Conservation (phyloP, 1,284 basidiomycete genomes). For the Rhodotorula sp. region DNA sequence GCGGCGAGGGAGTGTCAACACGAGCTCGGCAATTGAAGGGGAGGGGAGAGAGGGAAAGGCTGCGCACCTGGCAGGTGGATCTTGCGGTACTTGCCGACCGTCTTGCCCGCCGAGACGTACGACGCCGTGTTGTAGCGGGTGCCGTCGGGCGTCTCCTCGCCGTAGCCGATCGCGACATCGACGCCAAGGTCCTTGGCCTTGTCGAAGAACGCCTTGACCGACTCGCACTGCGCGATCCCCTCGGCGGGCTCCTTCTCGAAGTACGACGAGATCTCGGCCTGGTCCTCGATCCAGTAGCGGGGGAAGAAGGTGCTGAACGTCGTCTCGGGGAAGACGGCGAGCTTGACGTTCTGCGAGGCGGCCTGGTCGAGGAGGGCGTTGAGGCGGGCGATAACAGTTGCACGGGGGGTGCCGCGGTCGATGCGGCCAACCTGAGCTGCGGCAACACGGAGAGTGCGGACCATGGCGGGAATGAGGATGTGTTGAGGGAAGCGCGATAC, state of each 20-base stretch:
- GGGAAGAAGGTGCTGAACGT: slow-evolving; percentile 50
- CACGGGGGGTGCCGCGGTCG: slow-evolving; percentile 42
- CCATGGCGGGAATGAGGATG: slow-evolving; percentile 25
- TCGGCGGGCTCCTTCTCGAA: slow-evolving; percentile 41
- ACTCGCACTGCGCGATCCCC: slow-evolving; percentile 38
- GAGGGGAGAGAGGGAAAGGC: background rate
- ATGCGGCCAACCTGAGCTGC: slow-evolving; percentile 50
- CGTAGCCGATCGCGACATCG: slow-evolving; percentile 49
- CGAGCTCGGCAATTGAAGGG: no score
- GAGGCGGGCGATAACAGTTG: slow-evolving; percentile 44
- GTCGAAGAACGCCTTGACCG: slow-evolving; percentile 46
- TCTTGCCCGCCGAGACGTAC: slow-evolving; percentile 45
- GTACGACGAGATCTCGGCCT: slow-evolving; percentile 44
- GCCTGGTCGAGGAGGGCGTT: slow-evolving; percentile 46
- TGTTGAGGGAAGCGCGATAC: background rate
- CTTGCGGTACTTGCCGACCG: slow-evolving; percentile 48
- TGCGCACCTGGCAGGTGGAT: slow-evolving; percentile 47
- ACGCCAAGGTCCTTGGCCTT: slow-evolving; percentile 42
- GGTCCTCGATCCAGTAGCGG: slow-evolving; percentile 46
- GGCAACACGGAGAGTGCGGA: slow-evolving; percentile 46
- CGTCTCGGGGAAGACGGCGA: slow-evolving; percentile 48
- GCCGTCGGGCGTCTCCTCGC: slow-evolving; percentile 45
- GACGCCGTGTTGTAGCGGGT: slow-evolving; percentile 47
- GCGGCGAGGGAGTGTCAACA: background rate
- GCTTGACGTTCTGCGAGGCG: slow-evolving; percentile 41